A percentile compares a stretch with the other conserved stretches of the same genome.
phyloP scores from a whole-genome alignment of 2,329 filamentous ascomycete species.

The Colletotrichum shisoi region DNA sequence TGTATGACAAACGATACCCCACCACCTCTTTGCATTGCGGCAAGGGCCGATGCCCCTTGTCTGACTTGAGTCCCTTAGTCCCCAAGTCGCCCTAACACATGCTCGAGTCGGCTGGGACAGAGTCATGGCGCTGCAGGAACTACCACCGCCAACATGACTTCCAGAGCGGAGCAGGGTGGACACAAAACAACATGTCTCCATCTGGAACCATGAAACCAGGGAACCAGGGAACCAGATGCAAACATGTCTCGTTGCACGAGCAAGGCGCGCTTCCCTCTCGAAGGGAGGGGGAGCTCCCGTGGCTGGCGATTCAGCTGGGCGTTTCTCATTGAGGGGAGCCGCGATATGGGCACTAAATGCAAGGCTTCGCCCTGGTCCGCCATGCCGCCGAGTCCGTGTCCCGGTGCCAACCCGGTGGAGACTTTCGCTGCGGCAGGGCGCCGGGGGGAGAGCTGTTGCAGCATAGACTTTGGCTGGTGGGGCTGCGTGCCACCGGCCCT shows the following conservation, averaged over 20 bases:
- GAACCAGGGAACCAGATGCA: slow-evolving; percentile 19
- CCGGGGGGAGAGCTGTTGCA: slow-evolving; percentile 32
- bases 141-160: slow-evolving; percentile 31
- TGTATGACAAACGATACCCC: fast-evolving
- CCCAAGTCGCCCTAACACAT: background rate
- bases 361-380: slow-evolving; percentile 15
- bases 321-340: background rate
- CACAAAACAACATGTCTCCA: slow-evolving; percentile 17
- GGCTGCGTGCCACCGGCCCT: slow-evolving; percentile 5
- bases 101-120: background rate
- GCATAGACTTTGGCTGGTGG: slow-evolving; percentile 1
- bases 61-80: background rate
- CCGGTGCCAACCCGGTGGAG: slow-evolving; percentile 26
- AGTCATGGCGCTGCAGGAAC: slow-evolving; percentile 29
- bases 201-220: slow-evolving; percentile 17
- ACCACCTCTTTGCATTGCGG: slow-evolving; percentile 6
- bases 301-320: background rate
- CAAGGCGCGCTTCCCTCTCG: slow-evolving; percentile 12
- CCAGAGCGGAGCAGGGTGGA: slow-evolving; percentile 26
- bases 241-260: slow-evolving; percentile 13
- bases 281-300: background rate
- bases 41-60: slow-evolving; percentile 9
- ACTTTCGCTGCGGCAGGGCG: slow-evolving; percentile 22
- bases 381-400: slow-evolving; percentile 22
- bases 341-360: slow-evolving; percentile 12